Percentiles rank a stretch among this genome's conserved stretches.
Evolutionary conservation across 805 yeast species (phyloP).

Genomic region (Lachancea fermentati): DNA sequence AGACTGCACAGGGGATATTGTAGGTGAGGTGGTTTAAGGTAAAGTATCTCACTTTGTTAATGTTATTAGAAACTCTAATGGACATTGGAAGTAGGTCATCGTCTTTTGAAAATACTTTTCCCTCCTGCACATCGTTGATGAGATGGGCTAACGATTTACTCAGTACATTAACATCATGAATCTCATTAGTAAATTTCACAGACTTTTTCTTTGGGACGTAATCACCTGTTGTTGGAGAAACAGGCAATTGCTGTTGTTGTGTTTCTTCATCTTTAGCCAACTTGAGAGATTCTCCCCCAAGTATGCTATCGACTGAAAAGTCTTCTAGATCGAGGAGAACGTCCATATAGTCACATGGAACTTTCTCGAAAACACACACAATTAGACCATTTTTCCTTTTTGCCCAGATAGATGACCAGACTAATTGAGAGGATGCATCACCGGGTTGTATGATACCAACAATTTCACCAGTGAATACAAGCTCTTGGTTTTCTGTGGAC

Average conservation of each 20-base stretch:
- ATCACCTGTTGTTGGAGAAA: constrained; percentile 5
- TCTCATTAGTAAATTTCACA: constrained; percentile 27
- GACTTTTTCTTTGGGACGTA: constrained; percentile 14
- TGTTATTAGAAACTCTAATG: constrained; percentile 37
- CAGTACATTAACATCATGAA: constrained; percentile 20
- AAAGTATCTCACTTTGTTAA: constrained; percentile 59
- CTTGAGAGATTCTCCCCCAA: constrained; percentile 21
- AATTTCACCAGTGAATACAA: constrained; percentile 76
- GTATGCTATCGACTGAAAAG: constrained; percentile 24
- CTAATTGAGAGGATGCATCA: constrained; percentile 38
- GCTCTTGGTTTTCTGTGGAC: constrained; percentile 36
- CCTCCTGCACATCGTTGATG: constrained; percentile 27
- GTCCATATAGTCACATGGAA: constrained; percentile 65
- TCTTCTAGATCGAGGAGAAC: constrained; percentile 37
- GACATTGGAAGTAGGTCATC: constrained; percentile 29
- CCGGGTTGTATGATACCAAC: constrained; percentile 72
- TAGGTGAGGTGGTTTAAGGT: constrained; percentile 44
- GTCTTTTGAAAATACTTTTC: constrained; percentile 20
- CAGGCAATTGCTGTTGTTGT: no score
- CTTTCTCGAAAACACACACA: constrained; percentile 83
- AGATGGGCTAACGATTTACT: constrained; percentile 25
- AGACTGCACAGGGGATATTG: constrained; percentile 68
- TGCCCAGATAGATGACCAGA: constrained; percentile 92
- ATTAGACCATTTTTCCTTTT: constrained; percentile 64
- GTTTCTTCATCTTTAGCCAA: constrained; percentile 1